Base-by-base conservation (phyloP, 495 filamentous ascomycete genomes). In the Podospora appendiculata region DNA sequence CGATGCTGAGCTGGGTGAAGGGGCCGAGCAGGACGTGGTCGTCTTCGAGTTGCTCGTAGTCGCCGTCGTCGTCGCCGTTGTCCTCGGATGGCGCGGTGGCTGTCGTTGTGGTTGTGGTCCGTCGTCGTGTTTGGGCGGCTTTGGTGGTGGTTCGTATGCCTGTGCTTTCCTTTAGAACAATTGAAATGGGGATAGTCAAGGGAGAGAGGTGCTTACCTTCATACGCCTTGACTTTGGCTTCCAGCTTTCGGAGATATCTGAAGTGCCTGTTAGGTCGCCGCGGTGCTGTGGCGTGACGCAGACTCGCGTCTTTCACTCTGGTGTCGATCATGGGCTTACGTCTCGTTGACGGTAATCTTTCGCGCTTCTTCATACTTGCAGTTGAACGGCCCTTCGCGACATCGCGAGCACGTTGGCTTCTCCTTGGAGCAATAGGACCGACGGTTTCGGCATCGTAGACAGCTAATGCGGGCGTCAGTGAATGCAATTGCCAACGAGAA, bases 401-500 rank as follows among this genome's bases (percentile, higher is more conserved):
- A 64, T 18, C 54, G 47, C 14, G 41, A 39, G 47, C 62, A 64
- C 19, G 39, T 51, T 7, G 62, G 62, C 35, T 51, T 55, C 3
- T 61, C 57, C 32, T 57, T 62, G 35, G 56, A 53, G 46, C 62
- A 64, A 10, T 45, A 58, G 0, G 58, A 58, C 17, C 53, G 52
- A 8, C 62, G 48, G 11, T 48, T 41, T 4, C 62, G 56, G 47
- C 62, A 64, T 1, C 52, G 54, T 2, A 58, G 54, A 41, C 62
- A 64, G 0, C 62, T 64, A 18, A 13, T 18, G 14, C 39, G n/a
- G 4, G 34, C 1, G 11, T 17, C 41, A 17, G 8, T 11, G 12
- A 25, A 8, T 12, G 9, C n/a, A 47, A n/a, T n/a, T n/a, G n/a
- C n/a, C n/a, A n/a, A n/a, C n/a, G n/a, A n/a, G n/a, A n/a, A n/a